phyloP scores from a whole-genome alignment of 139 green algal genomes.

The Picochlorum sp. region DNA sequence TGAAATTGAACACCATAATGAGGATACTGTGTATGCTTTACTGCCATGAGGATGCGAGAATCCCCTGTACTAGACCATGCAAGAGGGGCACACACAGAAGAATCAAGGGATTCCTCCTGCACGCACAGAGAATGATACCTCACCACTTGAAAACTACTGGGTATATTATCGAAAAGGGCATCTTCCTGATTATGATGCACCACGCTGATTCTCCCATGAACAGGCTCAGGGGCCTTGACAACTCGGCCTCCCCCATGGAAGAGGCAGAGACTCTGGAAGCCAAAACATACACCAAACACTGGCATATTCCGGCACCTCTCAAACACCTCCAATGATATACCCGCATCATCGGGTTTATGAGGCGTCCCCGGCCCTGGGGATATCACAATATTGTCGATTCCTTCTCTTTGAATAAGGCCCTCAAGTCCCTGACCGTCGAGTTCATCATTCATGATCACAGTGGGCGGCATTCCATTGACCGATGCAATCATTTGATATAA shows the following conservation, averaged over 20 bases:
- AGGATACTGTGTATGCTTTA: constrained; percentile 61
- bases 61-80: constrained; percentile 61
- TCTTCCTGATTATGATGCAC: constrained; percentile 61
- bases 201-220: constrained; percentile 78
- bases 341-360: constrained; percentile 53
- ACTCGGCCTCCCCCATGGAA: constrained; percentile 47
- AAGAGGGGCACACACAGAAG: constrained; percentile 50
- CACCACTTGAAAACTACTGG: constrained; percentile 41
- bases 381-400: constrained; percentile 84
- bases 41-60: constrained; percentile 66
- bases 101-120: constrained; percentile 55
- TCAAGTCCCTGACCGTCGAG: constrained; percentile 41
- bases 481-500: constrained; percentile 85
- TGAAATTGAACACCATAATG: constrained; percentile 95
- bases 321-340: constrained; percentile 68
- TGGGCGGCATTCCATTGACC: constrained; percentile 65
- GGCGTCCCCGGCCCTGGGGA: constrained; percentile 91
- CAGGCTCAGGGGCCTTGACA: constrained; percentile 65
- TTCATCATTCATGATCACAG: constrained; percentile 79
- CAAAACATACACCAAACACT: constrained; percentile 93
- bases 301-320: constrained; percentile 46
- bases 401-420: constrained; percentile 25
- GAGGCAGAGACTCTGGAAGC: constrained; percentile 83
- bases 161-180: constrained; percentile 70
- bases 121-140: constrained; percentile 79